These are phyloP conservation scores for Podila epicladia DNA, from an alignment of 192 early-diverging fungal genomes.

Conservation along the genomic window DNA sequence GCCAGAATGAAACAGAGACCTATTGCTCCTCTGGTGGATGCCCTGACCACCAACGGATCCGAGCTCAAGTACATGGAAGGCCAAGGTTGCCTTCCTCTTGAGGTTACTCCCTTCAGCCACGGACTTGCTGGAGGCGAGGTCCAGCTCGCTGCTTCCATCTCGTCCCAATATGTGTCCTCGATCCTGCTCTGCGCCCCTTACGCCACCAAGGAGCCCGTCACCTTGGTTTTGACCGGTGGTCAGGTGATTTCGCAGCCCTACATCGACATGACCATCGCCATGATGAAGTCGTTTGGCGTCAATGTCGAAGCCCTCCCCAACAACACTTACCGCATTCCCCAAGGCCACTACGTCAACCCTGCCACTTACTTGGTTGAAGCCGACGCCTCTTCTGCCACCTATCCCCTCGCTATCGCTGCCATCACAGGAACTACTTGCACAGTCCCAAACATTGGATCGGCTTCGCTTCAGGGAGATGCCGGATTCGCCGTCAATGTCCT, in stretches of 20 bases:
- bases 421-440: slow-evolving; percentile 91
- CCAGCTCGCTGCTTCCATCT: slow-evolving; percentile 90
- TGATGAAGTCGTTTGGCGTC: slow-evolving; percentile 97
- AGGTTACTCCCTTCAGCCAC: slow-evolving; percentile 72
- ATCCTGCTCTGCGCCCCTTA: slow-evolving; percentile 97
- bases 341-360: slow-evolving; percentile 84
- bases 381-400: slow-evolving; percentile 97
- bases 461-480: slow-evolving; percentile 93
- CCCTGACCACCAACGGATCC: slow-evolving; percentile 85
- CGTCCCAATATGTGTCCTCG: slow-evolving; percentile 98
- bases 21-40: slow-evolving; percentile 87
- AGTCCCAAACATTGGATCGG: slow-evolving; percentile 93
- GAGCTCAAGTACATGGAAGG: slow-evolving; percentile 79
- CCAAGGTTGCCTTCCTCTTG: slow-evolving; percentile 88
- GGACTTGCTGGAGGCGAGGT: slow-evolving; percentile 90
- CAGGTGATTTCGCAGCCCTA: slow-evolving; percentile 97
- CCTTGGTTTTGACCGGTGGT: slow-evolving; percentile 87
- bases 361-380: slow-evolving; percentile 90
- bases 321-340: slow-evolving; percentile 88
- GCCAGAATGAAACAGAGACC: slow-evolving; percentile 98
- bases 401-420: slow-evolving; percentile 96
- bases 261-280: slow-evolving; percentile 99
- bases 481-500: slow-evolving; percentile 92
- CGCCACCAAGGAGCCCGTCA: slow-evolving; percentile 76
- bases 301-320: slow-evolving; percentile 73